phyloP scores from a whole-genome alignment of 78 protist species.

The Cyanophora paradoxa region DNA sequence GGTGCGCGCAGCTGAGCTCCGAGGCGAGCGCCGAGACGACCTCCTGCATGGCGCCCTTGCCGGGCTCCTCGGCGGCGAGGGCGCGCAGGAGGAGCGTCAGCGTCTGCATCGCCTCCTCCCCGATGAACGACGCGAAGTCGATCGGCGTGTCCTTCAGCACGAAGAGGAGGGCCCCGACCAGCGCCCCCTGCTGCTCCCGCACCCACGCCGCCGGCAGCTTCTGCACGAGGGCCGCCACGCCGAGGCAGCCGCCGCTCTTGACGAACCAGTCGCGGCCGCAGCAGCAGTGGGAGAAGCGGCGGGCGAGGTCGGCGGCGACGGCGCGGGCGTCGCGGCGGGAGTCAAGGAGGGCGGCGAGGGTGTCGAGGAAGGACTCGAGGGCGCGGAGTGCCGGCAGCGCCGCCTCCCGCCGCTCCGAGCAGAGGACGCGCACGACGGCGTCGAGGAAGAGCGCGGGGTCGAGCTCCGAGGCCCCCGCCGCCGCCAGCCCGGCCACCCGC shows the following conservation, averaged over 20 bases:
- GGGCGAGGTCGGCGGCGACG: neutral
- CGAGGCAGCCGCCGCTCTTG: conserved; percentile 34
- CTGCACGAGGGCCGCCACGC: conserved; percentile 33
- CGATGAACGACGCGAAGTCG: conserved; percentile 28
- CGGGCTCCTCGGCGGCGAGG: neutral
- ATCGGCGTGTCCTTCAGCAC: conserved; percentile 45
- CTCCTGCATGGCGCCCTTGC: neutral
- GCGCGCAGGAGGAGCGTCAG: conserved; percentile 17
- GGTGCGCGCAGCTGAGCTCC: conserved; percentile 22
- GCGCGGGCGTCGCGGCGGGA: neutral
- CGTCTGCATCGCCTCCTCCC: conserved; percentile 34
- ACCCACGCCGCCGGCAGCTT: conserved; percentile 37
- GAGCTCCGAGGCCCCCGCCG: no score
- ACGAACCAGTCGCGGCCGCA: conserved; percentile 32
- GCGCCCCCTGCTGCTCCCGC: neutral
- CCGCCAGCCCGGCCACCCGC: neutral
- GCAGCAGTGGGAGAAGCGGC: conserved; percentile 20
- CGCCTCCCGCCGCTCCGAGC: no score
- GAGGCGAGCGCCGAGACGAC: neutral
- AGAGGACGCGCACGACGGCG: neutral
- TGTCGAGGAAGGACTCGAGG: neutral
- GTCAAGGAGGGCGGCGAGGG: neutral
- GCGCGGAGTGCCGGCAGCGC: no score
- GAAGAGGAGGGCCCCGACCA: conserved; percentile 53
- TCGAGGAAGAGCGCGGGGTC: no score